A percentile compares a stretch with the other conserved stretches of the same genome.
Conservation (phyloP, 2,329 filamentous ascomycete genomes). For the Trichoderma sp. region DNA sequence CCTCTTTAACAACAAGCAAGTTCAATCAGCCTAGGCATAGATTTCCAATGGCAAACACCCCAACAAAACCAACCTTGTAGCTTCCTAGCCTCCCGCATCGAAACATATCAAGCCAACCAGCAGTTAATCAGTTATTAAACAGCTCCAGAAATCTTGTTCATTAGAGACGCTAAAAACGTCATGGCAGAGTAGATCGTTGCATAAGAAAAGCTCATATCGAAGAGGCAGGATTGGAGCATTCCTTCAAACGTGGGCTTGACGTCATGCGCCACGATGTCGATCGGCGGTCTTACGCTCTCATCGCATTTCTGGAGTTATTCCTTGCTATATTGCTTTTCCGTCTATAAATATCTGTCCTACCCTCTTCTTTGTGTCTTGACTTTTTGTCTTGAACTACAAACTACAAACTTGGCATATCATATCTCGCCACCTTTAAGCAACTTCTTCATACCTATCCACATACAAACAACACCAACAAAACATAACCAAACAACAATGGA, state of each 20-base stretch:
- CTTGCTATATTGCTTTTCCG: neutral
- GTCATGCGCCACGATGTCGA: slow-evolving; percentile 25
- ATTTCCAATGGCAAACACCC: neutral
- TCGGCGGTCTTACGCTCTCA: neutral
- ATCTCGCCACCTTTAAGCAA: neutral
- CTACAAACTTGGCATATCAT: neutral
- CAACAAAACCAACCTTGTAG: slow-evolving; percentile 12
- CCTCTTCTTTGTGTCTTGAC: neutral
- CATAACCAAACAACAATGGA: slow-evolving; percentile 28
- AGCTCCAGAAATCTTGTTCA: slow-evolving; percentile 7
- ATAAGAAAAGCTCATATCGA: neutral
- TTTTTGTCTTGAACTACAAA: neutral
- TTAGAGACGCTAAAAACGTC: slow-evolving; percentile 16
- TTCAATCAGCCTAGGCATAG: neutral
- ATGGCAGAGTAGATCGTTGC: neutral
- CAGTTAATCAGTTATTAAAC: neutral
- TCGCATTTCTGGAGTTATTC: neutral
- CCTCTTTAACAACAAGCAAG: neutral
- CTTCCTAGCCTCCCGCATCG: neutral
- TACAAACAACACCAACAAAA: neutral
- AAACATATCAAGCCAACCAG: neutral
- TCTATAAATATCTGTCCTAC: neutral
- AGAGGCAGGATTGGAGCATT: neutral
- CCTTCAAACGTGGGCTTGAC: slow-evolving; percentile 16
- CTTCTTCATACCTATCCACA: neutral